These are phyloP conservation scores for Malassezia brasiliensis DNA, from an alignment of 1,284 basidiomycete species.

Conservation along the genomic window DNA sequence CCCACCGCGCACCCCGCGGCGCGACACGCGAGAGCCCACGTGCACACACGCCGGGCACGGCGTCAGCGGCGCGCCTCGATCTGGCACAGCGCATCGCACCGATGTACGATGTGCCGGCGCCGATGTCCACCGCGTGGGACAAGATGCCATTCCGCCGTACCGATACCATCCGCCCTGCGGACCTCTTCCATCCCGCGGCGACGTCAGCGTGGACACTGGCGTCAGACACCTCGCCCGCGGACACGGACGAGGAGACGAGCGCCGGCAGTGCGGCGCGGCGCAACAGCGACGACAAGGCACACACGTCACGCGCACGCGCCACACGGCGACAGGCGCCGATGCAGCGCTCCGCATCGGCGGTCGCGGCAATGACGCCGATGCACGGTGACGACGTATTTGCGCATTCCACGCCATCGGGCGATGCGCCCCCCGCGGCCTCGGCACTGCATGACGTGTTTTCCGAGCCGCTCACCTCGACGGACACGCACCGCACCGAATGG, in stretches of 20 bases:
- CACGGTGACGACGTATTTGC: slow-evolving; percentile 16
- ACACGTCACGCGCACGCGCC: background rate
- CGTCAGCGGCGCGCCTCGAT: background rate
- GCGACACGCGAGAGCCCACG: background rate
- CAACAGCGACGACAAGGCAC: background rate
- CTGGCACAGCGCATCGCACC: background rate
- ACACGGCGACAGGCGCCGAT: slow-evolving; percentile 2
- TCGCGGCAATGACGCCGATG: slow-evolving; percentile 6
- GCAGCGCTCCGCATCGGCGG: slow-evolving; percentile 4
- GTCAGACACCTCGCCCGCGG: no score
- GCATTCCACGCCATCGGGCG: background rate
- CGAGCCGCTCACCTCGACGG: slow-evolving; percentile 1
- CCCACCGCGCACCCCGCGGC: background rate
- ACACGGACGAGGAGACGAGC: no score
- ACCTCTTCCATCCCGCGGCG: slow-evolving; percentile 25
- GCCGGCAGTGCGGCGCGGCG: no score
- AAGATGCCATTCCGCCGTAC: slow-evolving; percentile 7
- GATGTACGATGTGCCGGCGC: background rate
- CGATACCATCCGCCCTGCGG: slow-evolving; percentile 44
- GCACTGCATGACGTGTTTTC: slow-evolving; percentile 12
- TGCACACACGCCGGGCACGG: background rate
- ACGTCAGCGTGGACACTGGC: background rate
- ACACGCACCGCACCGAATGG: slow-evolving; percentile 31
- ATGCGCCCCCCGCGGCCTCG: background rate
- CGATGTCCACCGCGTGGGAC: background rate